Evolutionary conservation across 2,329 filamentous ascomycete species (phyloP), one percentile per base, ranked within the genome.

Genomic region (Escovopsis sp.): DNA sequence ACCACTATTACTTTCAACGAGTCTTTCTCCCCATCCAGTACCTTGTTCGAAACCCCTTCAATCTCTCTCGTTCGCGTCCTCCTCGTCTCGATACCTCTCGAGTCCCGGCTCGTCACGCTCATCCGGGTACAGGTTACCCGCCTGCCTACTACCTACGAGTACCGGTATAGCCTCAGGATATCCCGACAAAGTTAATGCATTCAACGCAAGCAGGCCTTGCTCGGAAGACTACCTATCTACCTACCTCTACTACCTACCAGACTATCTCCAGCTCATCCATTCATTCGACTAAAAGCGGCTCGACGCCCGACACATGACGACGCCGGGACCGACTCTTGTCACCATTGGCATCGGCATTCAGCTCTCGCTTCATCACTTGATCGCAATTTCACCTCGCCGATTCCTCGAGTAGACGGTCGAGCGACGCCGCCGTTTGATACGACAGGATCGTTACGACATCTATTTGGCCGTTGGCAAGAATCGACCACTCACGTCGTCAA

Each of bases 201-300:
- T 65, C 57, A 66, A 61, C 59, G 69, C 71, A 75, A 76, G 72
- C 73, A 57, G 73, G 73, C 63, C 72, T 77, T 75, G 72, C 70
- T 70, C 62, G 56, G 58, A 69, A 63, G 64, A 62, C 34, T 38
- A 26, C 43, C 41, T n/a, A n/a, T n/a, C n/a, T n/a, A n/a, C n/a
- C n/a, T n/a, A n/a, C n/a, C n/a, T n/a, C n/a, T n/a, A n/a, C n/a
- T n/a, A n/a, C n/a, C n/a, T n/a, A n/a, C n/a, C 55, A 45, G 45
- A 42, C 47, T 51, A 55, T 51, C 47, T 53, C 26, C 33, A 15
- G 28, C 11, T 30, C n/a, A n/a, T n/a, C n/a, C 28, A 11, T 30
- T 30, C 28, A 8, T 30, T 30, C 11, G 28, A 8, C 8, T 30
- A 3, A 30, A 30, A 30, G 28, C 28, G 28, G 28, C 11, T 30